Conservation (phyloP, 495 filamentous ascomycete species). For the Aspergillus sclerotioniger region DNA sequence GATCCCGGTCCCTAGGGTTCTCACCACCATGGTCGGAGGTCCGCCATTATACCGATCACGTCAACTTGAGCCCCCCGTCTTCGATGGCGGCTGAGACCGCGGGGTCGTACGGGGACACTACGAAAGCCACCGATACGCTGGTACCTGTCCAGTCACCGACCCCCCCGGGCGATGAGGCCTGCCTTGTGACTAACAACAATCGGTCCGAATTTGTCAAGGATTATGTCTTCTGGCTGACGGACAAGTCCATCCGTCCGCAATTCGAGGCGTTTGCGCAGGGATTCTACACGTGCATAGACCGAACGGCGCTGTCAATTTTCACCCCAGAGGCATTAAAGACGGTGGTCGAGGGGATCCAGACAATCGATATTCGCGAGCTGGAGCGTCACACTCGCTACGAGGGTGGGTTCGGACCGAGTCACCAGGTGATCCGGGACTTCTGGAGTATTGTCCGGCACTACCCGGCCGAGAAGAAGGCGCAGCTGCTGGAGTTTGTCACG, state of each 20-base stretch:
- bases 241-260: slow-evolving; percentile 73
- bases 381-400: slow-evolving; percentile 70
- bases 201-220: slow-evolving; percentile 77
- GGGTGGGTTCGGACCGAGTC: slow-evolving; percentile 65
- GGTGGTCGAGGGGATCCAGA: slow-evolving; percentile 76
- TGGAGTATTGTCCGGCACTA: slow-evolving; percentile 75
- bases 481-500: slow-evolving; percentile 90
- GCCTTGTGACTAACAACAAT: slow-evolving; percentile 70
- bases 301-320: slow-evolving; percentile 67
- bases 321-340: slow-evolving; percentile 66
- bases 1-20: slow-evolving; percentile 10
- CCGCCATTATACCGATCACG: slow-evolving; percentile 20
- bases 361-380: slow-evolving; percentile 72
- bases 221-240: slow-evolving; percentile 82
- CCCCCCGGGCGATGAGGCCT: slow-evolving; percentile 32
- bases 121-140: slow-evolving; percentile 21
- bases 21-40: slow-evolving; percentile 29
- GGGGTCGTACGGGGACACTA: slow-evolving; percentile 18
- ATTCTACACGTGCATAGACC: slow-evolving; percentile 74
- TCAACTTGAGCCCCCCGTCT: slow-evolving; percentile 23
- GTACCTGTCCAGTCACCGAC: slow-evolving; percentile 23
- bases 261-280: slow-evolving; percentile 77
- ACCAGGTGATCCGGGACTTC: slow-evolving; percentile 71
- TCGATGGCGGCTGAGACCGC: slow-evolving; percentile 27
- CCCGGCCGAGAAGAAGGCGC: slow-evolving; percentile 60